phyloP scores from a whole-genome alignment of 2,329 filamentous ascomycete genomes.

The Scytalidium lignicola region DNA sequence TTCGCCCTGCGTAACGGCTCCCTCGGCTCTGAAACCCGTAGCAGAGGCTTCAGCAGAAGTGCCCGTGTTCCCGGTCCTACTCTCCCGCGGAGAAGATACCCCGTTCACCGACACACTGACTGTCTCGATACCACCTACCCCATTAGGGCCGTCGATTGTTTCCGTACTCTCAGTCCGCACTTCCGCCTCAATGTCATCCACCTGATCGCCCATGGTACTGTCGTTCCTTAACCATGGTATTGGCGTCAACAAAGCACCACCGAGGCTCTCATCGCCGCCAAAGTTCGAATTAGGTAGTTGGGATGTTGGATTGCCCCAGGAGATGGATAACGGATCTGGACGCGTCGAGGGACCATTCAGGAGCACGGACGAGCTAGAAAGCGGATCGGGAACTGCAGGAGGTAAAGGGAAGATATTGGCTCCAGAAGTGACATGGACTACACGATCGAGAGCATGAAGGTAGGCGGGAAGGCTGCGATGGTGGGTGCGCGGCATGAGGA shows the following conservation, averaged over 20 bases:
- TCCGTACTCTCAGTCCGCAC: constrained; percentile 70
- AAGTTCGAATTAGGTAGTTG: constrained; percentile 39
- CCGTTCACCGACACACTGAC: constrained; percentile 73
- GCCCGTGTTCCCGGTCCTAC: constrained; percentile 8
- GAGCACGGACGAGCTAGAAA: constrained; percentile 42
- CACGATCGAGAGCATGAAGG: constrained; percentile 83
- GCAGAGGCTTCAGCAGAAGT: neutral
- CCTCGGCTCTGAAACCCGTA: constrained; percentile 25
- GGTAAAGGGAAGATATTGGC: constrained; percentile 79
- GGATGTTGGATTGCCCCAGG: constrained; percentile 43
- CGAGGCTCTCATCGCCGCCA: constrained; percentile 82
- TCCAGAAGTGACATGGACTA: constrained; percentile 82
- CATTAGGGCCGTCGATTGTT: constrained; percentile 77
- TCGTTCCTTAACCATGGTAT: constrained; percentile 74
- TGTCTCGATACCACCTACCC: constrained; percentile 73
- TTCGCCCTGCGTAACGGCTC: constrained; percentile 75
- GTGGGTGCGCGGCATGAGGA: constrained; percentile 69
- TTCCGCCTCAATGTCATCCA: constrained; percentile 49
- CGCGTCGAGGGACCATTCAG: constrained; percentile 53
- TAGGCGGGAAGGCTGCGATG: constrained; percentile 81
- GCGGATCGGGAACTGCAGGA: constrained; percentile 54
- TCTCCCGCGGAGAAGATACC: constrained; percentile 44
- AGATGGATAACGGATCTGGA: constrained; percentile 33
- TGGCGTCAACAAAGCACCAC: constrained; percentile 85
- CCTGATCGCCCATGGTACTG: constrained; percentile 27